Base-by-base conservation (phyloP, 257 asterid genomes). In the Striga asiatica region DNA sequence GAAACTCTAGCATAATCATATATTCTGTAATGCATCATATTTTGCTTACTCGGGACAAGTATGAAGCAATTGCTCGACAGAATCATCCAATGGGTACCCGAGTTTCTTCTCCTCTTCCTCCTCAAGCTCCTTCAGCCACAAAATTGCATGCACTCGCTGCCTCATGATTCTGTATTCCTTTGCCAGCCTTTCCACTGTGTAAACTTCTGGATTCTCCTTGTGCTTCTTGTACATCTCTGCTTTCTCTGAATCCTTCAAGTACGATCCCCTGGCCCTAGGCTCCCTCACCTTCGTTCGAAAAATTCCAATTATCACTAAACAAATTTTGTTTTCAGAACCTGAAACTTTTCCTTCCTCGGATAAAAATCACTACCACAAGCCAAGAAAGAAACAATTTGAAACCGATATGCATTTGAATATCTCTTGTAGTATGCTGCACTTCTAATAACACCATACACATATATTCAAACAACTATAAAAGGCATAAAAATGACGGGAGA, bases 111-210 rank as follows among this genome's bases (percentile, higher is more conserved):
- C 95, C 64, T 81, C 89, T 72, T 78, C 88, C 63, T 87, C 98
- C 66, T 91, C 97, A 32, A 61, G 62, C 66, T 80, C 86, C 74
- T 82, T 84, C 59, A 91, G 77, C 85, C 85, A 87, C 61, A 91
- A 68, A 71, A 91, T 91, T 6, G 98, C 97, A 16, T 84, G 97
- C 51, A 91, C 98, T 58, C 98, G 67, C 74, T 91, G 98, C 86
- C 97, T 88, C 95, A 91, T 87, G 56, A 91, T 68, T 72, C 94
- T 78, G 56, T 91, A 91, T 2, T 91, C 98, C 69, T 87, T 82
- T 11, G 98, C 98, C 64, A 91, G 65, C 71, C 64, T 81, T 81
- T 91, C 98, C 55, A 91, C 92, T 0, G 94, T 87, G 54, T 82
- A 84, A 27, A 66, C 74, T 74, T 77, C 97, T 0, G 97, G 98